These are phyloP conservation scores for Populus hybrid DNA, from an alignment of 441 rosid genomes.

Conservation along the genomic window DNA sequence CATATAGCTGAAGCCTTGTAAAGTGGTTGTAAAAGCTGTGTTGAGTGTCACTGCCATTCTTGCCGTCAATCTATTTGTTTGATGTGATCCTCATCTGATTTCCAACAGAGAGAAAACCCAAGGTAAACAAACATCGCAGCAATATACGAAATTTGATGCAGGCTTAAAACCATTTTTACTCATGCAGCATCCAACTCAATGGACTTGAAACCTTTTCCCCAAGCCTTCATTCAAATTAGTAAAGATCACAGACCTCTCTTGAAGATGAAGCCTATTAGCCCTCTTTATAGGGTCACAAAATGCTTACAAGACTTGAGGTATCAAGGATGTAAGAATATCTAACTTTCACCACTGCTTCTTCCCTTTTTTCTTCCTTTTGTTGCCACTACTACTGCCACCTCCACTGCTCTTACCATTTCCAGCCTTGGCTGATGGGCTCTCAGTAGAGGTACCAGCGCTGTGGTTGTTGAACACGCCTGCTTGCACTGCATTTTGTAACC, in stretches of 20 bases:
- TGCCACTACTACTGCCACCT: conserved; percentile 24
- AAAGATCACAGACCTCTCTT: conserved; percentile 12
- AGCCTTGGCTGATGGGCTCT: conserved; percentile 40
- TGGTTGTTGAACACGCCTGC: conserved; percentile 65
- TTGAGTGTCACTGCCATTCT: background rate
- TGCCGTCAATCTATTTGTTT: background rate
- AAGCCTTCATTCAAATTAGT: background rate
- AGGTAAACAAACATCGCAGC: background rate
- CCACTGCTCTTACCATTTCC: conserved; percentile 42
- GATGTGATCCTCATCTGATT: background rate
- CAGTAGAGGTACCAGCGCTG: conserved; percentile 30
- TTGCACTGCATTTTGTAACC: conserved; percentile 87
- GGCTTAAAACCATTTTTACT: background rate
- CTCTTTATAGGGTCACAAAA: background rate
- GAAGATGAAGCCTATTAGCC: conserved; percentile 4
- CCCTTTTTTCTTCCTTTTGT: conserved; percentile 78
- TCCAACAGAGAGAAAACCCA: background rate
- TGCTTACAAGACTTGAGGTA: conserved; percentile 10
- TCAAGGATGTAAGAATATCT: background rate
- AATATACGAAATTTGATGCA: background rate
- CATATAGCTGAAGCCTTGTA: background rate
- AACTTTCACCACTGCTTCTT: conserved; percentile 55
- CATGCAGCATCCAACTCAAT: conserved; percentile 6
- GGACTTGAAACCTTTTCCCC: background rate
- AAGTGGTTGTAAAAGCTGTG: background rate